Base-by-base conservation (phyloP, 2,329 filamentous ascomycete genomes). In the Monilinia laxa region DNA sequence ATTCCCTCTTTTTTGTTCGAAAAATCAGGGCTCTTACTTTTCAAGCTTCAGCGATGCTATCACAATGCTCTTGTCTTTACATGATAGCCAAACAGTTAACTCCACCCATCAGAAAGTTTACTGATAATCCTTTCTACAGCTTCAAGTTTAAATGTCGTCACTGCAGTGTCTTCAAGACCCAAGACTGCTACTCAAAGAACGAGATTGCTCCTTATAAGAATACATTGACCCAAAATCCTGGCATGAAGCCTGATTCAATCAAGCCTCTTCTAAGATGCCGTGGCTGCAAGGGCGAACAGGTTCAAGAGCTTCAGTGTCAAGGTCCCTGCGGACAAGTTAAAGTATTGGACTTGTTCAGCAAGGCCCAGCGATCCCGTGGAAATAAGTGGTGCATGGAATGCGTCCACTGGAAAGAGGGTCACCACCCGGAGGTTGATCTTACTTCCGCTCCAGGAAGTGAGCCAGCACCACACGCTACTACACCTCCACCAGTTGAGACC, bases 281-380 rank as follows among this genome's bases (percentile, higher is more conserved):
- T 9, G 49, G 64, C 1, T 87, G 84, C 68, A 76, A 78, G 45
- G 80, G 79, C 5, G 71, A 72, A 16, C 79, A 80, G 57, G 69
- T 77, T 2, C 74, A 78, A 4, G 84, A 86, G 70, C 71, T 85
- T 38, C 75, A 77, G 11, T 87, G 84, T 70, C 72, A 70, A 42
- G 75, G 80, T 49, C 72, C 71, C 51, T 87, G 85, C 71, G 73
- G 78, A 25, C 72, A 78, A 66, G 78, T 75, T 2, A 84, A 84
- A 70, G 76, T 62, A 1, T 66, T 84, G 2, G 79, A 82, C 7
- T 76, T 77, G 0, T 87, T 85, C 70, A 79, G 81, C 23, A 85
- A 83, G 69, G 70, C 70, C 9, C 64, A 72, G 81, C 84, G 75
- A 78, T 51, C 45, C 18, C 76, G 72, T 38, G 52, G 77, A 82